Evolutionary conservation across 352 stramenopile species (phyloP).

Genomic region (Globisporangium solare): DNA sequence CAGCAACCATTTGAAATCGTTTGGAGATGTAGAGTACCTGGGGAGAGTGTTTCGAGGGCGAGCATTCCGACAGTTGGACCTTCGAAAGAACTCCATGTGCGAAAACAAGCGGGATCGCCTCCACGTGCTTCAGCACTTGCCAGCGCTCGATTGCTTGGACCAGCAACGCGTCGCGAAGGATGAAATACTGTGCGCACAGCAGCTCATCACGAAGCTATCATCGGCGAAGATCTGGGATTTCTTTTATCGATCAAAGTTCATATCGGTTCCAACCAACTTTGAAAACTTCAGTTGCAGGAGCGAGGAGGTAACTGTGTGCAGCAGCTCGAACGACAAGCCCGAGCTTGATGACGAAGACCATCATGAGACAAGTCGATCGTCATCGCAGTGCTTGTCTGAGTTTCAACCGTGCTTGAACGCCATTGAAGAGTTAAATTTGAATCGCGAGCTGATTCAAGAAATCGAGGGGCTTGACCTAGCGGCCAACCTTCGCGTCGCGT

Average conservation of each 20-base stretch:
- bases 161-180: constrained; percentile 38
- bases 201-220: constrained; percentile 46
- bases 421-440: constrained; percentile 62
- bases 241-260: constrained; percentile 6
- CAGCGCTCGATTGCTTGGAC: constrained; percentile 41
- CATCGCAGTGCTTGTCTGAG: constrained; percentile 2
- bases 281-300: not conserved
- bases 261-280: not conserved
- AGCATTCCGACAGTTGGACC: constrained; percentile 35
- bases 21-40: constrained; percentile 51
- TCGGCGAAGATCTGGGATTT: constrained; percentile 36
- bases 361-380: not conserved
- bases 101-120: constrained; percentile 62
- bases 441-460: constrained; percentile 45
- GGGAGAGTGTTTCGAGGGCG: constrained; percentile 15
- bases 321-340: constrained; percentile 13
- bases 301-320: not conserved
- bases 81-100: constrained; percentile 71
- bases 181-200: constrained; percentile 29
- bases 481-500: constrained; percentile 51
- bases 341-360: constrained; percentile 25
- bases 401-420: constrained; percentile 30
- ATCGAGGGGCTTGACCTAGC: constrained; percentile 56
- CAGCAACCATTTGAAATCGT: constrained; percentile 56
- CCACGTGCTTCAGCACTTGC: constrained; percentile 49